Conservation (phyloP, 179 eudicot species). For the Pouteria campechiana region DNA sequence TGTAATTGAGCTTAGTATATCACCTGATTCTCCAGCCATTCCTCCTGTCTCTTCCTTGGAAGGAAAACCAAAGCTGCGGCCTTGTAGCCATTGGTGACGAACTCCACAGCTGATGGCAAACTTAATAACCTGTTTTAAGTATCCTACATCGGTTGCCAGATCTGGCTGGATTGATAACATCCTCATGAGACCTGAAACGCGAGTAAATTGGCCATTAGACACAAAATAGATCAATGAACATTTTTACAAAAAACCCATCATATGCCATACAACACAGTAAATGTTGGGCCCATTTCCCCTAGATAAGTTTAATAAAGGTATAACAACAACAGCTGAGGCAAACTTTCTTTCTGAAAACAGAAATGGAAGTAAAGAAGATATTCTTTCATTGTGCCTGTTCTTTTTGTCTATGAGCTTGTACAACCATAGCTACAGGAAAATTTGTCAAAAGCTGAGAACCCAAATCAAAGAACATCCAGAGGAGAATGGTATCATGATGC, state of each 20-base stretch:
- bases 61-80: constrained; percentile 58
- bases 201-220: neutral
- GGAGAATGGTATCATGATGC: no score
- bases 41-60: constrained; percentile 65
- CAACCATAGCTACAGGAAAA: no score
- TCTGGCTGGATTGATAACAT: constrained; percentile 79
- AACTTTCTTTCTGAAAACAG: neutral
- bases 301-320: neutral
- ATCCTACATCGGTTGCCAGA: constrained; percentile 58
- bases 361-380: neutral
- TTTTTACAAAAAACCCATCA: neutral
- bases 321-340: neutral
- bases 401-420: no score
- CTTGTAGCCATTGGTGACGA: constrained; percentile 68
- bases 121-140: constrained; percentile 51
- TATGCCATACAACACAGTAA: neutral
- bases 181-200: constrained; percentile 61
- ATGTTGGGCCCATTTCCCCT: neutral
- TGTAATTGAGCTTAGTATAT: constrained; percentile 57
- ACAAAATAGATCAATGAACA: neutral
- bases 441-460: no score
- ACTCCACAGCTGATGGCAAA: constrained; percentile 81
- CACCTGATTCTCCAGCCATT: constrained; percentile 33
- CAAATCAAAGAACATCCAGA: no score
- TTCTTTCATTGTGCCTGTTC: no score